Base-by-base conservation (phyloP, 805 yeast species). In the Metschnikowia lochheadii region DNA sequence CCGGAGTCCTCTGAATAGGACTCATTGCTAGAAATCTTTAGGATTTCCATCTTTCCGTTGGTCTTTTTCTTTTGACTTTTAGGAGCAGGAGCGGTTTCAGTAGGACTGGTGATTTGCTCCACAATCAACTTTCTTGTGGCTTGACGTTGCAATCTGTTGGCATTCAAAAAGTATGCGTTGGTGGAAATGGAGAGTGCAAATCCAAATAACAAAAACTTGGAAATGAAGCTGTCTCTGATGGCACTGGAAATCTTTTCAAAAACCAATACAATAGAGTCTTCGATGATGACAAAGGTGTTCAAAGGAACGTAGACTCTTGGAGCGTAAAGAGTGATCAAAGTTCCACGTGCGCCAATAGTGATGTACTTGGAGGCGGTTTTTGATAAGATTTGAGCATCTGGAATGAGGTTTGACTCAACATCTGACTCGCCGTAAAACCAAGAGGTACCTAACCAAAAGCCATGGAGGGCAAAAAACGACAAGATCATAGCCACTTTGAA, bases 131-230 rank as follows among this genome's bases (percentile, higher is more conserved):
- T 65, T 49, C 68, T 65, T 34, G 73, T 64, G 48, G 79, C 68
- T 50, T 72, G 67, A 7, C 81, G 74, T 58, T 85, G 87, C 48
- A 78, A 75, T 66, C 87, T 80, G n/a, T 96, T 86, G 50, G 89
- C 94, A 61, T 89, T 89, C 65, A 92, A 78, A 57, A 94, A 77
- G 67, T 91, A 92, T 46, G 87, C 82, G 65, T 94, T 94, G 56
- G 88, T 83, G 5, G 86, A 83, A 49, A 89, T 79, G 56, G 96
- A 87, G 56, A 88, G 71, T 23, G 86, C 83, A 53, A 91, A 81
- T 10, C 82, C 83, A 54, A 87, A 76, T 41, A 91, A 79, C 47
- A 90, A 75, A 55, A 84, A 80, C 65, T 91, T 91, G 54, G 94
- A 83, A 57, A 90, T 79, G 54, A 89, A 72, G 49, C 84, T 86